Base-by-base conservation (phyloP, 345 rosid genomes). In the Arabidopsis thaliana region DNA sequence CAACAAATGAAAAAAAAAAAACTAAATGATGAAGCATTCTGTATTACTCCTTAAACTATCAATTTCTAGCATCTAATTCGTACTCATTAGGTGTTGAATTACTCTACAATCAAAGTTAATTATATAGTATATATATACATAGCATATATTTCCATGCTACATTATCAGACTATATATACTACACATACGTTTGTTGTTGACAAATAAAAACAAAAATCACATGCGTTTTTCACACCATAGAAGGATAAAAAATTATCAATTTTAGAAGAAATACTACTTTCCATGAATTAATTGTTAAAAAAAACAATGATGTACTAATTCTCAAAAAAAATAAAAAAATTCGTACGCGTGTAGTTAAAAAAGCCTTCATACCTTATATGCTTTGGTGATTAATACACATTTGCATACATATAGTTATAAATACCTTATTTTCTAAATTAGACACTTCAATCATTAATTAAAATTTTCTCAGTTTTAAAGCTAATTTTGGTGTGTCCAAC, bases 51-150 rank as follows among this genome's bases (percentile, higher is more conserved):
- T 77, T 57, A 71, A 71, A 71, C 67, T 71, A 77, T 77, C 72
- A 71, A 77, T 71, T 64, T 64, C 48, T 38, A 64, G 37, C 51
- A 69, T 50, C 67, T 62, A 74, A 78, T 76, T 68, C 57, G 70
- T 71, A 64, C 61, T 78, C 64, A 78, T 82, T 78, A 84, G 72
- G 65, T 72, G 78, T 67, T 73, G 69, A 41, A 77, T 60, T 80
- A 72, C 76, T 71, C 81, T 49, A 76, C 77, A 78, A 82, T 79
- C 58, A 70, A 83, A 78, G 81, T 71, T 71, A 78, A 57, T 70
- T 56, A 70, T 38, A 16, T 16, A 16, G 20, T 16, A 16, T 16
- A 16, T 16, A 16, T 16, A 49, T 37, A 42, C 37, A 30, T 24
- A 60, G 37, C 57, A 68, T 10, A 16, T 32, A 42, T 52, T 53